phyloP scores from a whole-genome alignment of 208 protist genomes.

The Phytomonas sp. region DNA sequence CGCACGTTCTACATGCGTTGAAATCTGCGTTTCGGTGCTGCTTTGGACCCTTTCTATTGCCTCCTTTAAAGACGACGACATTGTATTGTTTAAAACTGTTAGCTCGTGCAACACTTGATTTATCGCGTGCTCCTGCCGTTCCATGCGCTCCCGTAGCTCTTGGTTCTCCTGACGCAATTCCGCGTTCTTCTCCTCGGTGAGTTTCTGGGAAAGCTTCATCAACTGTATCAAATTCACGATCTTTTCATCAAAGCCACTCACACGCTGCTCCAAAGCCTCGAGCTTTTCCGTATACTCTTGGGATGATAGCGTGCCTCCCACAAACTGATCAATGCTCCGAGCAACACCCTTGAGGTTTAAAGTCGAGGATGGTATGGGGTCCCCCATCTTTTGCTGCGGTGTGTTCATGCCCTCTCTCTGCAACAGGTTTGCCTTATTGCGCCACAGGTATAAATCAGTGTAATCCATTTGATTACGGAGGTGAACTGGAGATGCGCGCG shows the following conservation, averaged over 20 bases:
- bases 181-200: conserved; percentile 60
- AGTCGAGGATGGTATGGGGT: background rate
- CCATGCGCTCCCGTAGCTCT: conserved; percentile 49
- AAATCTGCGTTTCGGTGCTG: background rate
- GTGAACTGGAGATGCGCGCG: conserved; percentile 1
- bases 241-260: conserved; percentile 64
- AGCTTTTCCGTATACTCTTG: conserved; percentile 52
- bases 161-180: conserved; percentile 57
- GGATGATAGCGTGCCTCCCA: conserved; percentile 56
- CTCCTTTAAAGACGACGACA: background rate
- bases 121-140: conserved; percentile 63
- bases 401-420: background rate
- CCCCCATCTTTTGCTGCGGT: background rate
- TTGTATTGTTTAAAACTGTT: conserved; percentile 12
- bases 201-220: conserved; percentile 64
- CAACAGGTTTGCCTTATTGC: background rate
- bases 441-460: conserved; percentile 1
- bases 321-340: conserved; percentile 32
- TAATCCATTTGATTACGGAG: background rate
- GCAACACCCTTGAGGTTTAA: background rate
- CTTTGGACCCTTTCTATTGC: background rate
- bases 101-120: conserved; percentile 34
- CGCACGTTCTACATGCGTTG: background rate
- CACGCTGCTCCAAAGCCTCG: conserved; percentile 35
- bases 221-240: conserved; percentile 73